Evolutionary conservation across 2,329 filamentous ascomycete genomes (phyloP), one percentile per base, ranked within the genome.

Genomic region (Waltergamsia citrina): DNA sequence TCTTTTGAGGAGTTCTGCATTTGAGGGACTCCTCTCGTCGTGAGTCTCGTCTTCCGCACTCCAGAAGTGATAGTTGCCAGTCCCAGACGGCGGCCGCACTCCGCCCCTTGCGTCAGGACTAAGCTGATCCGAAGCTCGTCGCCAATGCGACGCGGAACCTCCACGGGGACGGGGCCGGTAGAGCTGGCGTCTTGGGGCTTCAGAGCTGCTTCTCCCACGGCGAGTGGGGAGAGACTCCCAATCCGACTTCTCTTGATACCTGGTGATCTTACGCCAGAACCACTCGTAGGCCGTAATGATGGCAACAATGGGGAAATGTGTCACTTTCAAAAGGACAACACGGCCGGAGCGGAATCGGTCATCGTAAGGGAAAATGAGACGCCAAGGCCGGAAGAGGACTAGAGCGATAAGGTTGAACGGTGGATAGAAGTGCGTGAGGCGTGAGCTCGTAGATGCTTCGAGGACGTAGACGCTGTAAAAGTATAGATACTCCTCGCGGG

Each of bases 401-500:
- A 90, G 65, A 7, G 84, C 78, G 29, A 90, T 62, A 25, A 90
- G 69, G 53, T 90, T 90, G 45, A 81, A 72, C 2, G 78, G 78
- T 33, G 78, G 78, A 46, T 78, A 79, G 50, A 81, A 82, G 54
- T 81, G 77, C 4, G 77, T 81, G 22, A 82, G 66, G 29, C 78
- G 66, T 43, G 80, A 80, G 45, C 73, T 78, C 25, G 78, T 81
- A 29, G 76, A 80, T 11, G 77, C 76, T 53, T 78, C 70, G 37
- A 78, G 64, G 43, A 77, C 77, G 52, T 78, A 77, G 33, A 74
- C 68, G 44, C 68, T 74, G 54, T 78, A 88, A 46, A 86, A 77
- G 50, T 83, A 87, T 24, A 87, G 67, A 48, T 88, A 88, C 54
- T 90, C 84, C 48, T 87, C 82, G 38, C 67, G 67, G 27, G 75